phyloP scores from a whole-genome alignment of 345 rosid genomes.

The Carallia pectinifolia region DNA sequence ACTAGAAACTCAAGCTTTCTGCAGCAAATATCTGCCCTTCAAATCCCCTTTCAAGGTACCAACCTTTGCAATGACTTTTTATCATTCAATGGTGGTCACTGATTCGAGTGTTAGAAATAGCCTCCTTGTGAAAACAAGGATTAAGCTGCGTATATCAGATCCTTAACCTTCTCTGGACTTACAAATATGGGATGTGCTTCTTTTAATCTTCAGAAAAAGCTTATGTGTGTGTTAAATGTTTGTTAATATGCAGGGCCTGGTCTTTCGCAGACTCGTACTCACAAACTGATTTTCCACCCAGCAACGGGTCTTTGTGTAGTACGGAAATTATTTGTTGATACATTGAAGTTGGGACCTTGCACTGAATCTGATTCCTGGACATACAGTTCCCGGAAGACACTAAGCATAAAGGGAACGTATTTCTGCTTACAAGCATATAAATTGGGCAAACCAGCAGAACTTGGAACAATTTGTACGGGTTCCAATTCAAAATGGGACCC shows the following conservation, averaged over 20 bases:
- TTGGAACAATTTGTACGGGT: constrained; percentile 46
- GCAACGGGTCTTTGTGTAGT: constrained; percentile 68
- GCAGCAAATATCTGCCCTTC: constrained; percentile 55
- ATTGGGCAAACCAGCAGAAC: constrained; percentile 37
- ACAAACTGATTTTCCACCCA: constrained; percentile 78
- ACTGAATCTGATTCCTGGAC: constrained; percentile 69
- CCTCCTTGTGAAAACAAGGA: too few relatives aligned
- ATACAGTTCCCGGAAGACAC: constrained; percentile 45
- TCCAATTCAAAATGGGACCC: constrained; percentile 56
- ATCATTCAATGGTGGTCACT: not conserved
- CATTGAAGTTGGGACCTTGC: constrained; percentile 64
- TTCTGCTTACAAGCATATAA: constrained; percentile 63
- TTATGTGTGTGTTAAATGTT: not conserved
- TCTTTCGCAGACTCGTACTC: constrained; percentile 39
- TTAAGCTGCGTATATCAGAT: too few relatives aligned
- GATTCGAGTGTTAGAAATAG: too few relatives aligned
- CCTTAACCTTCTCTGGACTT: too few relatives aligned
- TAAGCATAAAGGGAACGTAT: constrained; percentile 48
- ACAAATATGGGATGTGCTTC: not conserved
- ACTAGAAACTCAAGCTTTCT: constrained; percentile 57
- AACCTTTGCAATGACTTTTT: not conserved
- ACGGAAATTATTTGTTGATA: constrained; percentile 41
- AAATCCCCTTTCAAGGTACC: constrained; percentile 60
- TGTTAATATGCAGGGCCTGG: constrained; percentile 65
- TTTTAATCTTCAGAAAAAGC: not conserved